phyloP scores from a whole-genome alignment of 2,329 filamentous ascomycete species.

The Cordyceps cicadae region DNA sequence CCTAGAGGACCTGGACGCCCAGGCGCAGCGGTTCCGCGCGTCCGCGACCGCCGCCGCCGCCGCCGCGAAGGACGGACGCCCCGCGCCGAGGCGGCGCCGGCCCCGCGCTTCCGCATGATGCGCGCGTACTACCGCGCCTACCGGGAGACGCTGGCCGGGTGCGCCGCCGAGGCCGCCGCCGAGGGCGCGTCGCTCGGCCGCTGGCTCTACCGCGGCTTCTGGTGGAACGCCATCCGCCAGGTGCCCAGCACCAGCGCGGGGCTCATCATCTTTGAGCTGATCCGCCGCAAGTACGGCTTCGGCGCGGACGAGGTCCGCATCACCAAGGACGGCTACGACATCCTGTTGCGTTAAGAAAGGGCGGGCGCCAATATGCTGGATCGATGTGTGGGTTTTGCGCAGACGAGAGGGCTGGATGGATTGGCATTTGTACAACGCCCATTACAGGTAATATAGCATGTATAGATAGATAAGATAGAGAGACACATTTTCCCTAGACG shows the following conservation, averaged over 20 bases:
- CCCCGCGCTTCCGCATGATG: conserved; percentile 45
- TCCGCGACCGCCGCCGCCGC: conserved; percentile 19
- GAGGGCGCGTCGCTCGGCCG: conserved; percentile 48
- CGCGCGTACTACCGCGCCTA: conserved; percentile 64
- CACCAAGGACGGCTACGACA: conserved; percentile 62
- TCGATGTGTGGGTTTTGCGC: neutral
- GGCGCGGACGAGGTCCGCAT: conserved; percentile 56
- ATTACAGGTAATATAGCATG: neutral
- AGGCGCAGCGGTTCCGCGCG: conserved; percentile 39
- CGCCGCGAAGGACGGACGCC: conserved; percentile 20
- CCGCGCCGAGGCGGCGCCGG: too few relatives aligned
- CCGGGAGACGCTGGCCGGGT: conserved; percentile 56
- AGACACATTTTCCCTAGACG: neutral
- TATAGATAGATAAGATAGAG: conserved; percentile 1
- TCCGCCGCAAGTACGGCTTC: conserved; percentile 62
- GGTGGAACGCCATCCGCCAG: conserved; percentile 63
- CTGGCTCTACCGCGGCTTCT: conserved; percentile 66
- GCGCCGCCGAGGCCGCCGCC: conserved; percentile 44
- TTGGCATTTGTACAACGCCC: neutral
- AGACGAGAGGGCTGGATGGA: neutral
- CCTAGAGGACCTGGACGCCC: conserved; percentile 61
- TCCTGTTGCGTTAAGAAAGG: conserved; percentile 42
- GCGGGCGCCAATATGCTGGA: neutral
- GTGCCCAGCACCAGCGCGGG: conserved; percentile 71
- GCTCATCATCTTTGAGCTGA: conserved; percentile 70